Percentiles rank a stretch among this genome's conserved stretches.
Conservation (phyloP, 2,329 filamentous ascomycete species). For the Colletotrichum magnum region DNA sequence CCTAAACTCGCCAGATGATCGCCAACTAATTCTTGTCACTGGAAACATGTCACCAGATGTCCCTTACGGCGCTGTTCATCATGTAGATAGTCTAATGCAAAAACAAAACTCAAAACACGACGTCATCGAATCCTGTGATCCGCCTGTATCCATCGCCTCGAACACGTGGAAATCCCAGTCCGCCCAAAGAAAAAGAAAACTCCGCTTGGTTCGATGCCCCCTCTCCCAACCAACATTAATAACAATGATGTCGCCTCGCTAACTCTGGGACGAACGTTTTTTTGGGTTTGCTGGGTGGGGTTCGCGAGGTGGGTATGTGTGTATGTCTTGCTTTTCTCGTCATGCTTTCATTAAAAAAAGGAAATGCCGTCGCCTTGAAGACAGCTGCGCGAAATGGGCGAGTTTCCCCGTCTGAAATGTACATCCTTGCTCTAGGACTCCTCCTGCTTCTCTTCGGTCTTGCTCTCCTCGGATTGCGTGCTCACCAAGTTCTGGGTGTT, state of each 20-base stretch:
- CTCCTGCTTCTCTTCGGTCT: conserved; percentile 27
- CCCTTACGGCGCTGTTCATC: neutral
- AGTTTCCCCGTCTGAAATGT: neutral
- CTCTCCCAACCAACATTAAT: conserved; percentile 3
- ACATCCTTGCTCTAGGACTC: conserved; percentile 3
- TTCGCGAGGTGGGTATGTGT: conserved; percentile 11
- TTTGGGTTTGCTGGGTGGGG: neutral
- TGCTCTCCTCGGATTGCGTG: conserved; percentile 14
- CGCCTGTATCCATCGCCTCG: neutral
- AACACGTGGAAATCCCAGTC: neutral
- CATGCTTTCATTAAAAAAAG: conserved; percentile 37
- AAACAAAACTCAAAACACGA: conserved; percentile 1
- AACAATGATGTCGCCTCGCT: neutral
- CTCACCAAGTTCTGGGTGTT: conserved; percentile 6
- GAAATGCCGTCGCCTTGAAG: neutral
- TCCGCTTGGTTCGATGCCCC: conserved; percentile 24
- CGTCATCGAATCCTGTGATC: neutral
- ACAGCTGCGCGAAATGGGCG: neutral
- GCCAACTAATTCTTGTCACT: no score
- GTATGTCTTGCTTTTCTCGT: conserved; percentile 28
- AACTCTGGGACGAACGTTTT: neutral
- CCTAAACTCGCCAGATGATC: no score
- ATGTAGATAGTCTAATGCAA: conserved; percentile 36
- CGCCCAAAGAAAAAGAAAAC: neutral
- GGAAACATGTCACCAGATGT: no score